Evolutionary conservation across 331 rosid genomes (phyloP).

Genomic region (Spiraea crenata): DNA sequence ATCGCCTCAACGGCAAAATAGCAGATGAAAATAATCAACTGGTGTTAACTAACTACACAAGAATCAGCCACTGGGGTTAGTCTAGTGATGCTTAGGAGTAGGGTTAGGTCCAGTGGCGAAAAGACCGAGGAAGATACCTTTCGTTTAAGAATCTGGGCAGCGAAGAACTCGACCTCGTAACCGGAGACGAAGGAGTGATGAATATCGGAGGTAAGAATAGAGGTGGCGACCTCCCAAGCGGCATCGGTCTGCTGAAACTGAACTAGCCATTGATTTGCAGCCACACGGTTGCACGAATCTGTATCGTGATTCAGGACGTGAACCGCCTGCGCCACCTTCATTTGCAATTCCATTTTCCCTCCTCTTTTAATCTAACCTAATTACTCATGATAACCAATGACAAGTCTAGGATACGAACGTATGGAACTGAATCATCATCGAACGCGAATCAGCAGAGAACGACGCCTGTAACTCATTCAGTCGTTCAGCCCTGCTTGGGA

Average conservation of each 20-base stretch:
- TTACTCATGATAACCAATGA: background rate
- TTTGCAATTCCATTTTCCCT: constrained; percentile 60
- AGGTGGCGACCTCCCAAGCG: constrained; percentile 96
- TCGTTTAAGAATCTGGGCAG: constrained; percentile 97
- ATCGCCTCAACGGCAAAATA: background rate
- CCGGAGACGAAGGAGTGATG: constrained; percentile 41
- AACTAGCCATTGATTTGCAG: constrained; percentile 98
- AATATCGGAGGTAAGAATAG: constrained; percentile 74
- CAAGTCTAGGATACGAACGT: constrained; percentile 6
- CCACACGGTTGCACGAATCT: constrained; percentile 95
- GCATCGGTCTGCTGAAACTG: constrained; percentile 92
- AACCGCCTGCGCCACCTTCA: constrained; percentile 91
- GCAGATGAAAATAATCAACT: background rate
- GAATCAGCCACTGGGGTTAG: too few species aligned
- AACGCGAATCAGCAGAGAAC: constrained; percentile 30
- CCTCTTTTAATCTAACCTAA: constrained; percentile 15
- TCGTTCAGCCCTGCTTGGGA: constrained; percentile 2
- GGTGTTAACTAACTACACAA: too few species aligned
- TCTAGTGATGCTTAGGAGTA: too few species aligned
- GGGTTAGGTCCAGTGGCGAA: background rate
- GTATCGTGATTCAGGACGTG: constrained; percentile 85
- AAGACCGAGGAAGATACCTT: constrained; percentile 41
- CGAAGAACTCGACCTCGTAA: constrained; percentile 91
- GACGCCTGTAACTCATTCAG: constrained; percentile 47
- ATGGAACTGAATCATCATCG: constrained; percentile 19